Conservation (phyloP, 2,329 filamentous ascomycete genomes). For the Fusarium concolor region DNA sequence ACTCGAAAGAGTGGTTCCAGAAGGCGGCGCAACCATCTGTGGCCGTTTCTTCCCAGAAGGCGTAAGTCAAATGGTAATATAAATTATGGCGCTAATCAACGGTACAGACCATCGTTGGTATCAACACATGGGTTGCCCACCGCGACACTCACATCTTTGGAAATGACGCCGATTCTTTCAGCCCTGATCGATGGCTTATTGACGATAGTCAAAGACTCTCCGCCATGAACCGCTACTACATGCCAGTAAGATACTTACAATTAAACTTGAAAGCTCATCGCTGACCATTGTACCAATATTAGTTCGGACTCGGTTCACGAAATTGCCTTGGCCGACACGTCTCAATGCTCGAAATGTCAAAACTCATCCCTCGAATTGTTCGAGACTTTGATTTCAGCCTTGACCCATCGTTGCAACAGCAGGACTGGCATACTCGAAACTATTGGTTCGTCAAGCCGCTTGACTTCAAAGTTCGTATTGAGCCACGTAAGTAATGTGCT, state of each 20-base stretch:
- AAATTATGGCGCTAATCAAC: fast-evolving
- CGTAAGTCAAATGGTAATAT: neutral
- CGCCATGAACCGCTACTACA: slow-evolving; percentile 39
- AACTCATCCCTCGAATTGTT: slow-evolving; percentile 36
- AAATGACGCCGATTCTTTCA: slow-evolving; percentile 28
- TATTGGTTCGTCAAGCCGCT: slow-evolving; percentile 38
- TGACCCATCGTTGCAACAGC: neutral
- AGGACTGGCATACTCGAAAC: slow-evolving; percentile 21
- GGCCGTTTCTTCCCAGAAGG: slow-evolving; percentile 36
- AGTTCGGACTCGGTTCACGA: slow-evolving; percentile 43
- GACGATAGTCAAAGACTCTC: slow-evolving; percentile 6
- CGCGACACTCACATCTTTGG: slow-evolving; percentile 33
- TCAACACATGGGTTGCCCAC: slow-evolving; percentile 44
- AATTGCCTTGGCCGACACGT: slow-evolving; percentile 41
- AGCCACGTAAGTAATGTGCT: neutral
- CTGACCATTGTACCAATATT: neutral
- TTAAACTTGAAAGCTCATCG: fast-evolving
- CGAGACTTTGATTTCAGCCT: slow-evolving; percentile 40
- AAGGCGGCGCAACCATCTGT: slow-evolving; percentile 30
- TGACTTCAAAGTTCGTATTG: slow-evolving; percentile 4
- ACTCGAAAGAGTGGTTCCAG: slow-evolving; percentile 34
- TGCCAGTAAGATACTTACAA: slow-evolving; percentile 21
- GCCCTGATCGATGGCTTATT: slow-evolving; percentile 34
- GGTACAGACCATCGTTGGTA: slow-evolving; percentile 32
- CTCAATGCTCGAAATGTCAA: slow-evolving; percentile 44